A percentile compares a stretch with the other conserved stretches of the same genome.
phyloP scores from a whole-genome alignment of 305 asterid species.

The Plantago rigida region DNA sequence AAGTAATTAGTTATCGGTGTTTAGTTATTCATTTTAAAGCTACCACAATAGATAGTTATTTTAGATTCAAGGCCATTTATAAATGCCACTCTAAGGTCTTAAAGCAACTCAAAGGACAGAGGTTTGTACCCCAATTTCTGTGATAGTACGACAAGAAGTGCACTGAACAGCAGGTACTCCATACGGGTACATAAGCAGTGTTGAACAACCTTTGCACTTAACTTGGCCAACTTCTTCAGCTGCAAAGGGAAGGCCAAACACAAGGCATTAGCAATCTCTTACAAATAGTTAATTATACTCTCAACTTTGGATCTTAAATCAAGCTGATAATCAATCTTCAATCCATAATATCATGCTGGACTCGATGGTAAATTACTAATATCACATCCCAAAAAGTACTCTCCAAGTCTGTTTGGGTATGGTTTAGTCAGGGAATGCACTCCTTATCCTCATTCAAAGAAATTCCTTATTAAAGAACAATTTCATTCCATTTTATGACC shows the following conservation, averaged over 20 bases:
- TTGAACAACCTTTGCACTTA: slow-evolving; percentile 63
- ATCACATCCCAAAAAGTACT: too few relatives aligned
- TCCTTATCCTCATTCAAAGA: too few relatives aligned
- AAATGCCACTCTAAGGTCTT: not conserved
- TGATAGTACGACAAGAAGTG: slow-evolving; percentile 58
- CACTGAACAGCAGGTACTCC: slow-evolving; percentile 81
- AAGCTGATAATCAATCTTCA: not conserved
- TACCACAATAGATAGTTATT: not conserved
- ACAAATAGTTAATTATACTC: not conserved
- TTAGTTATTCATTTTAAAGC: not conserved
- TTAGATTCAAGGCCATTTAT: not conserved
- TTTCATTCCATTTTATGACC: too few relatives aligned
- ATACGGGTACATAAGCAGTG: slow-evolving; percentile 72
- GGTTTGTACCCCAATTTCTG: slow-evolving; percentile 67
- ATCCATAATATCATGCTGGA: not conserved
- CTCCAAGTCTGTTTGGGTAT: too few relatives aligned
- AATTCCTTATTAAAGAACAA: too few relatives aligned
- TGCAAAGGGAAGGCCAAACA: slow-evolving; percentile 30
- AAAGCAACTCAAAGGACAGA: not conserved
- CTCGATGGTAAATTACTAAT: not conserved
- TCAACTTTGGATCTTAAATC: not conserved
- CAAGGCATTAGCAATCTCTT: not conserved
- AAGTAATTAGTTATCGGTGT: too few relatives aligned
- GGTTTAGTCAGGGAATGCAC: too few relatives aligned
- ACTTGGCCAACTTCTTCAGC: slow-evolving; percentile 88